phyloP scores from a whole-genome alignment of 805 yeast genomes.

The Candida loeiensis region DNA sequence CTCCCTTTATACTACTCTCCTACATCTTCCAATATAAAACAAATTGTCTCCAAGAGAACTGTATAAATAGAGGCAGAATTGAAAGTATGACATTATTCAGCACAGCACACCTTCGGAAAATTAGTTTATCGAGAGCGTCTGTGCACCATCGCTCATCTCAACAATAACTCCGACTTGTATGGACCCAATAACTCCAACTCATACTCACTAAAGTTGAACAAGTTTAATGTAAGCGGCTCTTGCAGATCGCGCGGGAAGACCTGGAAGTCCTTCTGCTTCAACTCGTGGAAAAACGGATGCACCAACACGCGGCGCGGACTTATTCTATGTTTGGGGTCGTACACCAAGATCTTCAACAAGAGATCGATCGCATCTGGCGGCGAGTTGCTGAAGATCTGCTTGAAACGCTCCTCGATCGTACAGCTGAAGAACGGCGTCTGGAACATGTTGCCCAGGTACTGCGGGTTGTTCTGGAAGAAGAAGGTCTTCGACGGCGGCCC shows the following conservation, averaged over 20 bases:
- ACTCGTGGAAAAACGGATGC: constrained; percentile 86
- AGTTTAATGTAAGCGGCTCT: constrained; percentile 37
- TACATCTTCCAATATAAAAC: constrained; percentile 1
- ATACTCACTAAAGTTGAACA: constrained; percentile 70
- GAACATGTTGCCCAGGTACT: constrained; percentile 71
- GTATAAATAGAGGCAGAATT: constrained; percentile 4
- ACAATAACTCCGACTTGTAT: constrained; percentile 29
- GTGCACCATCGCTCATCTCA: constrained; percentile 2
- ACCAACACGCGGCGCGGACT: constrained; percentile 79
- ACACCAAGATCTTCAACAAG: constrained; percentile 74
- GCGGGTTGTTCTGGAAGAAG: constrained; percentile 69
- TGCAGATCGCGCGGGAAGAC: constrained; percentile 55
- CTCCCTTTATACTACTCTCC: background rate
- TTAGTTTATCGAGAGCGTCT: background rate
- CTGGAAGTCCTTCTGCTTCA: constrained; percentile 54
- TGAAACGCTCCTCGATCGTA: constrained; percentile 45
- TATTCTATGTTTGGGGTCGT: constrained; percentile 82
- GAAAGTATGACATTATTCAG: constrained; percentile 4
- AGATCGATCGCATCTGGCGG: constrained; percentile 85
- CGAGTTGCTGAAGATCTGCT: constrained; percentile 57
- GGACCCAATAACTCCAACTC: constrained; percentile 53
- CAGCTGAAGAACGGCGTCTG: constrained; percentile 61
- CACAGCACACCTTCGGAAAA: constrained; percentile 3
- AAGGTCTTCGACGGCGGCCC: constrained; percentile 81
- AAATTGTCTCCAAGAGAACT: constrained; percentile 3